Base-by-base conservation (phyloP, 2,329 filamentous ascomycete species). In the Talaromyces sp. region DNA sequence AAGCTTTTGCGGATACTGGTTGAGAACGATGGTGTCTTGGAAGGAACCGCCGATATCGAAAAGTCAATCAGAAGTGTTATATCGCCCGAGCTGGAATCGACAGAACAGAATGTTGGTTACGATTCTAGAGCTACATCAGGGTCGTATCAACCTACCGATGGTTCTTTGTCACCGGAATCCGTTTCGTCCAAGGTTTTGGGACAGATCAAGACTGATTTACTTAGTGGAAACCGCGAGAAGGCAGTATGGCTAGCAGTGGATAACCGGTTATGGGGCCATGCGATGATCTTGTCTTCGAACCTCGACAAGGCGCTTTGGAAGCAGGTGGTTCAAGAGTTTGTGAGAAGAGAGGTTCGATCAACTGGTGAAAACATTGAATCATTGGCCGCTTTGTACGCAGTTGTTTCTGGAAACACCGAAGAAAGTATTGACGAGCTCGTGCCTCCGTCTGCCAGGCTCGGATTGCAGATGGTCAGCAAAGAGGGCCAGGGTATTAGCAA, bases 381-480 rank as follows among this genome's bases (percentile, higher is more conserved):
- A 1, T 83, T 99, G 54, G 93, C 94, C 35, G 92, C 94, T 0
- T 80, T 99, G 3, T 99, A 99, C 76, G 92, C 96, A 73, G 88
- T 98, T 0, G 89, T 99, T 67, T 95, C 93, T 27, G 94, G 95
- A 0, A 99, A 97, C 73, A 87, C 90, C 65, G 93, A 97, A 69
- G 95, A 99, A 71, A 96, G 93, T 69, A 89, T 98, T 16, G 95
- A 99, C 75, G 93, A 98, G 76, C 88, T 99, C 63, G 95, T 99
- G 1, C 93, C 95, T 5, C 89, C 90, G 2, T 96, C 96, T 69
- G 95, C 95, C 19, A 87, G 96, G 48, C 93, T 94, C 66, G 95
- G 95, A 1, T 87, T 97, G 70, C 92, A 96, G 75, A 90, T 99
- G 80, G 85, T 99, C 69, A 93, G 90, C 68, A 92, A 88, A 64